These are phyloP conservation scores for Claviceps sorghi DNA, from an alignment of 2,329 filamentous ascomycete species.

Conservation along the genomic window DNA sequence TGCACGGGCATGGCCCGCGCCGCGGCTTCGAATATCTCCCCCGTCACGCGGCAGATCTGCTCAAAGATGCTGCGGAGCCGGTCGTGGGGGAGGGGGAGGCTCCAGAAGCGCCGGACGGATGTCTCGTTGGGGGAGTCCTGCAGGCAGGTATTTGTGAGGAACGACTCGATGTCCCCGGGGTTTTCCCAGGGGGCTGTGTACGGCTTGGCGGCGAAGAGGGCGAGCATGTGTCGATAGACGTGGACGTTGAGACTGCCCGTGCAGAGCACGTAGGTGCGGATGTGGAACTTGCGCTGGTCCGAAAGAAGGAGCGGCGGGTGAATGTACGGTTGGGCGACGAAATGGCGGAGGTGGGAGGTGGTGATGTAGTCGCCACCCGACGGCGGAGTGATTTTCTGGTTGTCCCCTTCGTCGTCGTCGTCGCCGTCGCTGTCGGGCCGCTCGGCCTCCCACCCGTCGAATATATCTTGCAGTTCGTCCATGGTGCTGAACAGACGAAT, in stretches of 20 bases:
- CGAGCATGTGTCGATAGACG: slow-evolving; percentile 83
- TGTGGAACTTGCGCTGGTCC: slow-evolving; percentile 78
- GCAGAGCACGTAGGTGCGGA: slow-evolving; percentile 79
- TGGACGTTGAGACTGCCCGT: slow-evolving; percentile 65
- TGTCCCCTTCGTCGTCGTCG: slow-evolving; percentile 25
- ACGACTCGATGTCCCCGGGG: slow-evolving; percentile 45
- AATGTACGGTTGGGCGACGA: slow-evolving; percentile 91
- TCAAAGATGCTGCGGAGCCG: slow-evolving; percentile 51
- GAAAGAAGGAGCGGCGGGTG: slow-evolving; percentile 63
- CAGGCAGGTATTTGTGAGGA: slow-evolving; percentile 91
- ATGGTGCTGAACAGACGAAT: slow-evolving; percentile 80
- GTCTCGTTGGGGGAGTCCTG: slow-evolving; percentile 49
- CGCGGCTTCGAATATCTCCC: slow-evolving; percentile 73
- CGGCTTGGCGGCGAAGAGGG: slow-evolving; percentile 66
- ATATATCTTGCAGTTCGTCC: slow-evolving; percentile 71
- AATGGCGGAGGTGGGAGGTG: slow-evolving; percentile 85
- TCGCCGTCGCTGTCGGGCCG: slow-evolving; percentile 52
- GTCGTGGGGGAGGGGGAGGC: slow-evolving; percentile 32
- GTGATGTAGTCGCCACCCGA: slow-evolving; percentile 45
- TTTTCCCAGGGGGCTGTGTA: slow-evolving; percentile 52
- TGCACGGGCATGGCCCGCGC: slow-evolving; percentile 72
- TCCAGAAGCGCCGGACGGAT: slow-evolving; percentile 63
- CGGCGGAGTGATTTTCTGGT: not conserved
- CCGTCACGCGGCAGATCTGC: slow-evolving; percentile 61
- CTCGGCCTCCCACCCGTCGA: slow-evolving; percentile 76